Evolutionary conservation across 2,329 filamentous ascomycete genomes (phyloP).

Genomic region (Aspergillus sp.): DNA sequence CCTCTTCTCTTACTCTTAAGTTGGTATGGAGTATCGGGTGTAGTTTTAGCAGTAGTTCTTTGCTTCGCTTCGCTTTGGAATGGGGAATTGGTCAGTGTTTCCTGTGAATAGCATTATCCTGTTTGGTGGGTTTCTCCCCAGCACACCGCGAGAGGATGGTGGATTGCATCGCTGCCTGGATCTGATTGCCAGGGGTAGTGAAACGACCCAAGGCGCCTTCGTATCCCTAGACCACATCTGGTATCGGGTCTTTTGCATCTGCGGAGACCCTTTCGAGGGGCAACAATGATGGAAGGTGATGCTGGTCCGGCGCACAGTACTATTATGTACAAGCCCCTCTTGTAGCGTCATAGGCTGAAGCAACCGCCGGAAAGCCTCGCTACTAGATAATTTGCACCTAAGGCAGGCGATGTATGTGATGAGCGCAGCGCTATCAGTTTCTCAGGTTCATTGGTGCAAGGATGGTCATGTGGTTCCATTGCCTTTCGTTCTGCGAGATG

Average conservation of each 20-base stretch:
- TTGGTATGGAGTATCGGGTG: too few relatives aligned
- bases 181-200: constrained; percentile 6
- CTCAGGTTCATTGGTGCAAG: neutral
- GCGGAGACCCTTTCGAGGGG: constrained; percentile 5
- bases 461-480: constrained; percentile 11
- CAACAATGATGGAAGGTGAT: neutral
- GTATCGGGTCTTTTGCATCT: neutral
- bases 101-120: neutral
- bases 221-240: neutral
- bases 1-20: neutral
- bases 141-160: neutral
- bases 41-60: neutral
- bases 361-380: constrained; percentile 2
- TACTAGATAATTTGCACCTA: neutral
- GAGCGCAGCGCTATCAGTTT: neutral
- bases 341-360: constrained; percentile 3
- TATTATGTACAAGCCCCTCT: constrained; percentile 3
- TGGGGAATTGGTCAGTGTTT: neutral
- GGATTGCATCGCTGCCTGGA: neutral
- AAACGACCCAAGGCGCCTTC: constrained; percentile 5
- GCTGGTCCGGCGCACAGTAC: neutral
- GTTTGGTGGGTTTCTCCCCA: neutral
- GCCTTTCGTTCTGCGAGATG: neutral
- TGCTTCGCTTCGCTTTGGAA: neutral
- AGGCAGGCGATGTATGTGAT: neutral